These are phyloP conservation scores for Populus hybrid DNA, from an alignment of 441 rosid species.

Conservation along the genomic window DNA sequence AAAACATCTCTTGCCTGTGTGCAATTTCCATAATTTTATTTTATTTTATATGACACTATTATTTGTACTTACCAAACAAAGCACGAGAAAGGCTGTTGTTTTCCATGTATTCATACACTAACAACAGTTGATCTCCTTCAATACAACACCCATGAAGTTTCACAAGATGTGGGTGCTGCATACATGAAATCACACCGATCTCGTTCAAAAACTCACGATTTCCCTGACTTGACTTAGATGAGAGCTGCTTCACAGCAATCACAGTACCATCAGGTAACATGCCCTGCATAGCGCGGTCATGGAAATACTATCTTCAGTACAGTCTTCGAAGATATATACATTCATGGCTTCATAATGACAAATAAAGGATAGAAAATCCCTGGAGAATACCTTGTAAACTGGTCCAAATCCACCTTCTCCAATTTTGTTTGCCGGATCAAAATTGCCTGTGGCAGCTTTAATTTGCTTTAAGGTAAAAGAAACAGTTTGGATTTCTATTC, in stretches of 20 bases:
- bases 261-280: conserved; percentile 47
- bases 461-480: conserved; percentile 24
- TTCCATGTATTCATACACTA: conserved; percentile 50
- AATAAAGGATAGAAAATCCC: neutral
- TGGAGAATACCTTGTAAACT: conserved; percentile 16
- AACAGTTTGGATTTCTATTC: conserved; percentile 17
- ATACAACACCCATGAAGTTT: conserved; percentile 48
- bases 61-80: conserved; percentile 31
- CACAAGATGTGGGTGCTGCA: conserved; percentile 51
- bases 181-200: conserved; percentile 55
- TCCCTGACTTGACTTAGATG: conserved; percentile 68
- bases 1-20: neutral
- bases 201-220: conserved; percentile 71
- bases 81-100: conserved; percentile 48
- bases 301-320: neutral
- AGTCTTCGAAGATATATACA: neutral
- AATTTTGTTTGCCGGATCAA: conserved; percentile 15
- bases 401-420: conserved; percentile 27
- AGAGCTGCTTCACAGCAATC: conserved; percentile 74
- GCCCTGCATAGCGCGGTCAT: conserved; percentile 38
- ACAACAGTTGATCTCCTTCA: conserved; percentile 43
- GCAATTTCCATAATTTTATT: neutral
- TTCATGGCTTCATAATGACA: neutral
- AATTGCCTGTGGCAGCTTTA: conserved; percentile 16
- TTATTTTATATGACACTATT: neutral